phyloP scores from a whole-genome alignment of 176 grass and related monocot species.

The Musa acuminata region DNA sequence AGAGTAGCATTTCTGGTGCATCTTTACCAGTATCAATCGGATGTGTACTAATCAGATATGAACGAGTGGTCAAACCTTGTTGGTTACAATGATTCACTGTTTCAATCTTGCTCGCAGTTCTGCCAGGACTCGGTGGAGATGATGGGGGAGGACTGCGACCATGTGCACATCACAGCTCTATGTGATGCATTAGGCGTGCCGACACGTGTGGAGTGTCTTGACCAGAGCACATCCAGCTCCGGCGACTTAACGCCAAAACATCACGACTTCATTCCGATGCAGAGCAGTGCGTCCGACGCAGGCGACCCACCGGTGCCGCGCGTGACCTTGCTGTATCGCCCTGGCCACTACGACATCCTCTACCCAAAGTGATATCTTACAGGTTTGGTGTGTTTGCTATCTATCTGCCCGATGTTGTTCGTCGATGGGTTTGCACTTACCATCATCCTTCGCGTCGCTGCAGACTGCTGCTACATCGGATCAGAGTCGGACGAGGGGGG shows the following conservation, averaged over 20 bases:
- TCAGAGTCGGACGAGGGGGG: no score
- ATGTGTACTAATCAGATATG: no score
- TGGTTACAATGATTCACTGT: no score
- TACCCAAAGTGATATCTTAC: conserved; percentile 52
- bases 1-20: neutral
- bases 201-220: conserved; percentile 87
- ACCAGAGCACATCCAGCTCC: conserved; percentile 50
- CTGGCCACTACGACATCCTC: conserved; percentile 94
- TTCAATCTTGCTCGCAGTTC: conserved; percentile 42
- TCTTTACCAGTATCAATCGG: no score
- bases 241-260: conserved; percentile 42
- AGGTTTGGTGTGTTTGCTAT: neutral
- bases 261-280: conserved; percentile 68
- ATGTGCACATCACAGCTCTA: conserved; percentile 84
- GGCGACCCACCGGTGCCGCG: conserved; percentile 32
- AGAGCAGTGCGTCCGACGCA: conserved; percentile 13
- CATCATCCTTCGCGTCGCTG: no score
- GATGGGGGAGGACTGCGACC: conserved; percentile 93
- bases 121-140: conserved; percentile 73
- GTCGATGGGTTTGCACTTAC: no score
- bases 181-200: conserved; percentile 78
- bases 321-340: conserved; percentile 77
- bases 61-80: no score
- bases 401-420: no score
- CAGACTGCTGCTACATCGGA: no score